Percentiles rank a stretch among this genome's conserved stretches.
Evolutionary conservation across 2,329 filamentous ascomycete genomes (phyloP).

Genomic region (Botryotinia globosa): DNA sequence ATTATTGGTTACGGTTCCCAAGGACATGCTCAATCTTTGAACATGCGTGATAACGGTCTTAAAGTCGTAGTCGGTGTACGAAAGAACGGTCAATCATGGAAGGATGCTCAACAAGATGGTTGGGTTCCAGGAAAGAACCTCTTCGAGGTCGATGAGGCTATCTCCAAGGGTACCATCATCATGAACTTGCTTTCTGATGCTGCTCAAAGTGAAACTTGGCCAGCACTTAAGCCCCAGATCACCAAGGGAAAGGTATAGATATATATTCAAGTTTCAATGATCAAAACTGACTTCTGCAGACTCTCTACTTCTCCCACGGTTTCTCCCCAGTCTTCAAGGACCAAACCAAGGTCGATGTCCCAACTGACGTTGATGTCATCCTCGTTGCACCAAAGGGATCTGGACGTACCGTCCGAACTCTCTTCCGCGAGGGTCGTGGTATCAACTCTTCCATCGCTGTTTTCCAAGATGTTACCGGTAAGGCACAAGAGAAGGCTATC

Average conservation of each 20-base stretch:
- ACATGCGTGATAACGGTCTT: constrained; percentile 98
- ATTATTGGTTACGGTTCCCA: constrained; percentile 98
- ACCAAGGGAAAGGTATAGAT: constrained; percentile 90
- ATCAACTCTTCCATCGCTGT: constrained; percentile 99
- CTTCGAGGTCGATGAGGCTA: constrained; percentile 97
- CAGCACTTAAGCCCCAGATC: constrained; percentile 94
- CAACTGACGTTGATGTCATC: constrained; percentile 95
- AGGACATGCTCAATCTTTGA: constrained; percentile 98
- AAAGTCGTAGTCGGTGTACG: constrained; percentile 99
- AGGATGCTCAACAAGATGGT: constrained; percentile 94
- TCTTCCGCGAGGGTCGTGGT: constrained; percentile 98
- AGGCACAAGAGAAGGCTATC: constrained; percentile 96
- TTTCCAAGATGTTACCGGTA: constrained; percentile 96
- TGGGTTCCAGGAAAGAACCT: constrained; percentile 99
- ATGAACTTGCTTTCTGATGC: constrained; percentile 99
- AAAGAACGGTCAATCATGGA: constrained; percentile 98
- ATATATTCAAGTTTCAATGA: background rate
- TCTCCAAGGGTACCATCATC: constrained; percentile 87
- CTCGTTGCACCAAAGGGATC: constrained; percentile 99
- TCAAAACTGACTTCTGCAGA: constrained; percentile 52
- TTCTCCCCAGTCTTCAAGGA: constrained; percentile 99
- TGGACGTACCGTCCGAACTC: constrained; percentile 94
- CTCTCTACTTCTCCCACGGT: constrained; percentile 99
- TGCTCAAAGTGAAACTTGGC: constrained; percentile 98
- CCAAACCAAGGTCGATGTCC: constrained; percentile 97